phyloP scores from a whole-genome alignment of 805 yeast genomes.

The Saitoella complicata region DNA sequence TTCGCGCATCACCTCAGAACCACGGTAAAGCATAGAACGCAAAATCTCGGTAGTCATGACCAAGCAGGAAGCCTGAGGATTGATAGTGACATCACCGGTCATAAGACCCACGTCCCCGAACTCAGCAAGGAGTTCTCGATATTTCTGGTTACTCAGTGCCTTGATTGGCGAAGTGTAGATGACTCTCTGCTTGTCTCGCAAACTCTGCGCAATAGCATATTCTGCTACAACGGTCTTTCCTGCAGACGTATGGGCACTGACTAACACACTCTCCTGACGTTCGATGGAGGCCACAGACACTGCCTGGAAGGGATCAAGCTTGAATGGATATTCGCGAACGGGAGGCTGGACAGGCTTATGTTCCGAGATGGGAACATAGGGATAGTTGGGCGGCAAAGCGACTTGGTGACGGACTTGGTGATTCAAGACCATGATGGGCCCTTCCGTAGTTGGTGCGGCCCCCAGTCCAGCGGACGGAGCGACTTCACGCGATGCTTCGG shows the following conservation, averaged over 20 bases:
- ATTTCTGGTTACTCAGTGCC: slow-evolving; percentile 87
- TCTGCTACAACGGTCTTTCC: slow-evolving; percentile 97
- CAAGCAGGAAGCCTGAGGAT: slow-evolving; percentile 94
- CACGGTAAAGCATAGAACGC: slow-evolving; percentile 90
- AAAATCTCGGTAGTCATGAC: slow-evolving; percentile 99
- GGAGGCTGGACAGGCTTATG: slow-evolving; percentile 58
- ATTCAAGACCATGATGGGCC: slow-evolving; percentile 47
- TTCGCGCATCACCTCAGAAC: slow-evolving; percentile 95
- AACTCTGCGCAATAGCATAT: slow-evolving; percentile 90
- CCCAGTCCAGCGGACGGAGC: slow-evolving; percentile 62
- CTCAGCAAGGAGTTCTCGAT: slow-evolving; percentile 79
- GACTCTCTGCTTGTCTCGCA: slow-evolving; percentile 80
- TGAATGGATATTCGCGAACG: slow-evolving; percentile 84
- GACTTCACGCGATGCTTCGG: slow-evolving; percentile 79
- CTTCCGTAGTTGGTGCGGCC: slow-evolving; percentile 25
- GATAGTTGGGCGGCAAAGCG: slow-evolving; percentile 83
- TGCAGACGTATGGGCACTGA: slow-evolving; percentile 95
- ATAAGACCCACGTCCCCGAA: slow-evolving; percentile 94
- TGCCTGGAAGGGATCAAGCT: slow-evolving; percentile 93
- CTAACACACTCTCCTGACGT: slow-evolving; percentile 82
- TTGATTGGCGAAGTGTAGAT: slow-evolving; percentile 92
- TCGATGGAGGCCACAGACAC: slow-evolving; percentile 93
- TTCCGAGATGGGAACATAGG: slow-evolving; percentile 74
- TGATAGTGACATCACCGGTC: slow-evolving; percentile 98
- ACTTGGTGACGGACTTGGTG: slow-evolving; percentile 98